Evolutionary conservation across 139 green algal genomes (phyloP), one percentile per base, ranked within the genome.

Genomic region (Closterium sp.): DNA sequence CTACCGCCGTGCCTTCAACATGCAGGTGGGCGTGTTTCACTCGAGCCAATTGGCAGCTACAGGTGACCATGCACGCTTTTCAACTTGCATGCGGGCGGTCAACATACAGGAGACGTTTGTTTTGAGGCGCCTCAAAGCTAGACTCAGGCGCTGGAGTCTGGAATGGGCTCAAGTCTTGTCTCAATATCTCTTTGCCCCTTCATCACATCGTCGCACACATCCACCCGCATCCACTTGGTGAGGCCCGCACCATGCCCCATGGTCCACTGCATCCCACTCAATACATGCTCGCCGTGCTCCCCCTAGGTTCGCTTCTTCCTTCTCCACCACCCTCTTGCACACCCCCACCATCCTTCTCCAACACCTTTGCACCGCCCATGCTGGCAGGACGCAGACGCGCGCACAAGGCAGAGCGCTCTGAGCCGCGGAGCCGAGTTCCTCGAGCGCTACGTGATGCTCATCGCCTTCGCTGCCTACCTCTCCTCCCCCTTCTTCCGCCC

Each of bases 361-460:
- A 8, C 81, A 10, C 81, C 81, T 4, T 19, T 83, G 8, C 76
- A 10, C n/a, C 81, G 19, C 81, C 81, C 25, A 5, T 32, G 25
- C 30, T 33, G 86, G 33, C 87, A 92, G 69, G 76, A 89, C 35
- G 21, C 19, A 64, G 28, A 92, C 23, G n/a, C 34, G 25, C 81
- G 81, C 33, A 30, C n/a, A n/a, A 38, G 88, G 32, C 33, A 76
- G n/a, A 76, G 19, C 16, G 96, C 96, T 7, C 98, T 98, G 95
- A 97, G 96, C 89, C 93, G 96, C 23, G 97, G 96, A 31, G 94
- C 92, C 7, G 96, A 97, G 28, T 98, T 98, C 93, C 96, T 99
- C 83, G 96, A 99, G 95, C 95, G 97, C 89, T 99, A 99, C 95
- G 97, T 95, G 94, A 93, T 98, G 94, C 95, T 99, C 38, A 97